Evolutionary conservation across 306 rosid species (phyloP), one percentile per base, ranked within the genome.

Genomic region (Oxytropis ochrocephala): DNA sequence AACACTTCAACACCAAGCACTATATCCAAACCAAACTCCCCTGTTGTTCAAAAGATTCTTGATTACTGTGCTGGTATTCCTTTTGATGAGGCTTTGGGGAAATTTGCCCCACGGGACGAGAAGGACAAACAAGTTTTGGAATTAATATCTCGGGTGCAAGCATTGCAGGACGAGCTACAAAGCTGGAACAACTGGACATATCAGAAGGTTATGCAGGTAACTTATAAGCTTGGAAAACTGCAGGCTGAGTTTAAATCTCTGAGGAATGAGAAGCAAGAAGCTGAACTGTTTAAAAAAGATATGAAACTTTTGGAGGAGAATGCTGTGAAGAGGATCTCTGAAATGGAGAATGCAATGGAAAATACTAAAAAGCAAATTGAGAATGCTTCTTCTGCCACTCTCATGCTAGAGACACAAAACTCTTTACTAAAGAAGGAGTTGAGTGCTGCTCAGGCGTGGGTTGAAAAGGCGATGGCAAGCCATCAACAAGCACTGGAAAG

Each of bases 181-280:
- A 60, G 83, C 56, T 86, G 89, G 92, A 79, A 78, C 55, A 76
- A 70, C 35, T 89, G 96, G 96, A 75, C 84, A 24, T 79, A 65
- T 30, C 65, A 89, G 73, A 86, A 86, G 77, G 74, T 86, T 61
- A 80, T 74, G 90, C 88, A 84, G 75, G 96, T 81, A 71, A 78
- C 90, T 38, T 69, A 50, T 41, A 86, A 67, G 86, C 85, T 86
- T 41, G 10, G 61, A 59, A 82, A 73, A 73, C 60, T 82, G 29
- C 79, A 68, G 51, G 58, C 39, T 53, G 87, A 84, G 66, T 75
- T 86, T 59, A 88, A 70, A 76, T 63, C 79, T 29, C 77, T 88
- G 62, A 80, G 72, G 67, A 85, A 75, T 78, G 88, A 75, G 50
- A 82, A 74, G 60, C 80, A 80, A 71, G 87, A 76, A 58, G 80